phyloP scores from a whole-genome alignment of 176 grass and related monocot genomes.

The Oryza punctata region DNA sequence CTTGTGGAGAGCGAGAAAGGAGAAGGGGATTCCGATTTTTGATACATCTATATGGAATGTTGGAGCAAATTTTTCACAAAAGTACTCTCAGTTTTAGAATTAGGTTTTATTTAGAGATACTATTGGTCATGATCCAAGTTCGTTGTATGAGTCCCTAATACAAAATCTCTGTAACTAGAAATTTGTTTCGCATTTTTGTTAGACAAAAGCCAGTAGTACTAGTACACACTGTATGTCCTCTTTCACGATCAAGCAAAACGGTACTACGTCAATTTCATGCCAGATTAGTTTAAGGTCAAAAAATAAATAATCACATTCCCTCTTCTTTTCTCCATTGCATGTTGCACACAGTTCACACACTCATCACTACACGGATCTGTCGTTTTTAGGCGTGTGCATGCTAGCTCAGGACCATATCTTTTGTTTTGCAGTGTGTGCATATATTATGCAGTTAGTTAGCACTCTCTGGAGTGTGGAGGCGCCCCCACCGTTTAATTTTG shows the following conservation, averaged over 20 bases:
- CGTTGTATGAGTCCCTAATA: too few species aligned
- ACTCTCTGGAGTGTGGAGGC: not conserved
- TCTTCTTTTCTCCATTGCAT: not conserved
- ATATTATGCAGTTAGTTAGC: not conserved
- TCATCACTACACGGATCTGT: not conserved
- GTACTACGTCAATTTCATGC: not conserved
- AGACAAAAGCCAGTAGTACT: too few species aligned
- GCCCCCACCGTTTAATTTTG: not conserved
- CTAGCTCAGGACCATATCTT: not conserved
- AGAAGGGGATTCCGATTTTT: too few species aligned
- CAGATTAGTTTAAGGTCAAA: not conserved
- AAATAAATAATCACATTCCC: not conserved
- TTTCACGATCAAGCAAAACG: not conserved
- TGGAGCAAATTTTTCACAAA: too few species aligned
- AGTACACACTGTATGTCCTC: too few species aligned
- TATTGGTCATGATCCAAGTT: too few species aligned
- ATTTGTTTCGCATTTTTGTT: too few species aligned
- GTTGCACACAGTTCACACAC: not conserved
- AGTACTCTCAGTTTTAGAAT: too few species aligned
- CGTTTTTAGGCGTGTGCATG: conserved; percentile 20
- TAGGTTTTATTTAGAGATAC: too few species aligned
- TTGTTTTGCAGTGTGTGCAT: not conserved
- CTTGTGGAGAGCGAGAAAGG: too few species aligned
- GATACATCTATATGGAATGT: too few species aligned
- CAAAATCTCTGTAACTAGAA: too few species aligned